Evolutionary conservation across 2,329 filamentous ascomycete species (phyloP).

Genomic region (Colletotrichum sp.): DNA sequence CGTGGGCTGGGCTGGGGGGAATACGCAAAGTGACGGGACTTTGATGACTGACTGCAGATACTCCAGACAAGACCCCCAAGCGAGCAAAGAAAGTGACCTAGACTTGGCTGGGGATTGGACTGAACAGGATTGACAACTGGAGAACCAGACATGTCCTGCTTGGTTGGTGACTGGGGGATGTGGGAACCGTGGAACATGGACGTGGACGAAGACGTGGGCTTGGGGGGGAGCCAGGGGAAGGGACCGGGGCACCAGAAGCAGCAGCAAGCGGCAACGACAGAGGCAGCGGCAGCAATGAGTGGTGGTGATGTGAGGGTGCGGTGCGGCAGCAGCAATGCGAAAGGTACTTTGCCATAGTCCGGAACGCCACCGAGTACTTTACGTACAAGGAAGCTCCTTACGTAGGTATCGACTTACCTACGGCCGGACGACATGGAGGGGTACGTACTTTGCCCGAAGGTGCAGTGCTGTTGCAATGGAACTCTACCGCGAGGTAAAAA

Average conservation of each 20-base stretch:
- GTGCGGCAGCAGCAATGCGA: not conserved
- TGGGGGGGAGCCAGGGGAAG: not conserved
- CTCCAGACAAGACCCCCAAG: not conserved
- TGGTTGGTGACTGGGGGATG: not conserved
- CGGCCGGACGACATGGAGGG: not conserved
- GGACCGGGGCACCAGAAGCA: not conserved
- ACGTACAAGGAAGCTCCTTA: conserved; percentile 1
- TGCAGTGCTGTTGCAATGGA: not conserved
- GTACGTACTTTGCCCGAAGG: not conserved
- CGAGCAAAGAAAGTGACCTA: not conserved
- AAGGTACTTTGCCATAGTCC: conserved; percentile 12
- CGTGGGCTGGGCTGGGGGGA: not conserved
- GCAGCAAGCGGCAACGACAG: not conserved
- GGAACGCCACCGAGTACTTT: conserved; percentile 6
- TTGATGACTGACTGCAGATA: not conserved
- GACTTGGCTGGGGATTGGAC: not conserved
- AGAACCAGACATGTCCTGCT: not conserved
- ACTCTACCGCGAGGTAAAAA: not conserved
- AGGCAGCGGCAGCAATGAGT: not conserved
- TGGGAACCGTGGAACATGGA: not conserved
- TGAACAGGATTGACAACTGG: not conserved
- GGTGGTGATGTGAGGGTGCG: not conserved
- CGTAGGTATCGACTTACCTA: not conserved
- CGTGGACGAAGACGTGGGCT: not conserved
- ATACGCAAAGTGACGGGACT: not conserved